These are phyloP conservation scores for Plasmopara halstedii DNA, from an alignment of 352 stramenopile genomes.

Conservation along the genomic window DNA sequence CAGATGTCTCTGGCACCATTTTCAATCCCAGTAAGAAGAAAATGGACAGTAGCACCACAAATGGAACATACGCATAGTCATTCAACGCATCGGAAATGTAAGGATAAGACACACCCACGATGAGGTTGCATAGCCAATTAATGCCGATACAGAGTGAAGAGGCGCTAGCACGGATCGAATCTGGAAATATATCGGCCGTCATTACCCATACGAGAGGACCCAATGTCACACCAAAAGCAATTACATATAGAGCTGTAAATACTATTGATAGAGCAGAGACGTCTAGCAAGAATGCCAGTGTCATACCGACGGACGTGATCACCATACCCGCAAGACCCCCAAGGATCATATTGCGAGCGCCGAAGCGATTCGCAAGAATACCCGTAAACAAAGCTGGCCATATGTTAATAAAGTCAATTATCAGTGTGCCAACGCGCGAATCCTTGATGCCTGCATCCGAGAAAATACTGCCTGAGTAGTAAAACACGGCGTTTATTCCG, in stretches of 20 bases:
- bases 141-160: conserved; percentile 29
- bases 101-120: conserved; percentile 48
- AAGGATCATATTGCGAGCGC: conserved; percentile 48
- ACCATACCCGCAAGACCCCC: conserved; percentile 28
- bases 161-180: conserved; percentile 17
- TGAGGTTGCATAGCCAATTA: conserved; percentile 51
- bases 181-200: conserved; percentile 20
- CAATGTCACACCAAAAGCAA: conserved; percentile 11
- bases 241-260: conserved; percentile 11
- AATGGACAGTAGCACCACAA: conserved; percentile 38
- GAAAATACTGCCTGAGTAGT: conserved; percentile 20
- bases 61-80: conserved; percentile 23
- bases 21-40: conserved; percentile 38
- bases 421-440: conserved; percentile 16
- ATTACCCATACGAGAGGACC: conserved; percentile 18
- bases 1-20: conserved; percentile 50
- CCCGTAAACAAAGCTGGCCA: conserved; percentile 20
- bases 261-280: conserved; percentile 14
- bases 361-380: conserved; percentile 26
- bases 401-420: conserved; percentile 26
- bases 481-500: conserved; percentile 18
- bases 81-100: conserved; percentile 42
- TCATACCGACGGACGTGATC: conserved; percentile 30
- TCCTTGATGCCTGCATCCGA: conserved; percentile 21
- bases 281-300: conserved; percentile 12